A percentile compares a stretch with the other conserved stretches of the same genome.
Evolutionary conservation across 225 moss, liverwort and hornwort genomes (phyloP).

Genomic region (Lunularia cruciata): DNA sequence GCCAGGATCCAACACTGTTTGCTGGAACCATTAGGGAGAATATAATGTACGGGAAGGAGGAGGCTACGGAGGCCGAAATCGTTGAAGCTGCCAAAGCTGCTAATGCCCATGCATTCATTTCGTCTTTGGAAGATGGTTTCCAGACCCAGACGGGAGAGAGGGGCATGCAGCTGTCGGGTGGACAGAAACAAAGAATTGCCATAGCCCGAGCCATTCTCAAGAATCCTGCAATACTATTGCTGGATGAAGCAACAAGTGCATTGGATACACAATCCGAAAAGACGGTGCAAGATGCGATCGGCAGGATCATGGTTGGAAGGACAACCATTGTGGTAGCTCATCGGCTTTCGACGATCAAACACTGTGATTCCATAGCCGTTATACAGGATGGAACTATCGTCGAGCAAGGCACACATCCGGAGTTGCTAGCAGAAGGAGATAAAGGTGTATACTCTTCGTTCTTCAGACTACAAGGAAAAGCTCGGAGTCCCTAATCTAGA

Average conservation of each 20-base stretch:
- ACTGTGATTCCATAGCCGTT: constrained; percentile 37
- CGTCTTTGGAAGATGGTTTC: constrained; percentile 40
- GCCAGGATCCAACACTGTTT: constrained; percentile 67
- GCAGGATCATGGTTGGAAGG: constrained; percentile 58
- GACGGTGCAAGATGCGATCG: constrained; percentile 60
- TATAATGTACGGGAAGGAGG: constrained; percentile 59
- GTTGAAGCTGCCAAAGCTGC: constrained; percentile 65
- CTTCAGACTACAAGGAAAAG: constrained; percentile 20
- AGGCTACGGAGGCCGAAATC: constrained; percentile 57
- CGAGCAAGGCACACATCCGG: constrained; percentile 36
- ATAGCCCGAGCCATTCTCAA: constrained; percentile 65
- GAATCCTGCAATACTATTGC: constrained; percentile 62
- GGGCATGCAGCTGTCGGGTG: constrained; percentile 64
- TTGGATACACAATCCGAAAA: constrained; percentile 63
- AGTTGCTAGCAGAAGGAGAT: constrained; percentile 15
- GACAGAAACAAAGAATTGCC: constrained; percentile 69
- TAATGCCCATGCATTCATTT: constrained; percentile 65
- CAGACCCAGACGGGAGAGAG: constrained; percentile 57
- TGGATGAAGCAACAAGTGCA: constrained; percentile 78
- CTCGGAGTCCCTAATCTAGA: neutral
- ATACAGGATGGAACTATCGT: constrained; percentile 22
- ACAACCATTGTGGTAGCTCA: constrained; percentile 65
- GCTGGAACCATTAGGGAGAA: constrained; percentile 59
- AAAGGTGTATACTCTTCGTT: constrained; percentile 25
- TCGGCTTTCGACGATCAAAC: constrained; percentile 52